These are phyloP conservation scores for Myriosclerotinia duriaeana DNA, from an alignment of 2,329 filamentous ascomycete genomes.

Conservation along the genomic window DNA sequence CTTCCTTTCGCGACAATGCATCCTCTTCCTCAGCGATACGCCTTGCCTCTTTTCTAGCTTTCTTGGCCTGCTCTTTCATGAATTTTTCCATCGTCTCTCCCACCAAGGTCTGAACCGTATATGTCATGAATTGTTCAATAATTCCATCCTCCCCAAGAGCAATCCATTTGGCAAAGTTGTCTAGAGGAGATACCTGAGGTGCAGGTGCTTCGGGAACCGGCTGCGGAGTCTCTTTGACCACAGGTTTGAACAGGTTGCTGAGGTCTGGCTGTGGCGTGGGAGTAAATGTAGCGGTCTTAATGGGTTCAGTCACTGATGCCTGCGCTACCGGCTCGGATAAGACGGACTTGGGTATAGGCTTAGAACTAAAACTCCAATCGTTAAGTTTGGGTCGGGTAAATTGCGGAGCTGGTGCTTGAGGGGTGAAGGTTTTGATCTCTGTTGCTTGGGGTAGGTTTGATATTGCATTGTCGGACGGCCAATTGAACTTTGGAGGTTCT, in stretches of 20 bases:
- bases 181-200: constrained; percentile 11
- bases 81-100: constrained; percentile 28
- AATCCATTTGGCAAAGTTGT: constrained; percentile 35
- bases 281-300: not conserved
- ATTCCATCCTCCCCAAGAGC: constrained; percentile 37
- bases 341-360: constrained; percentile 5
- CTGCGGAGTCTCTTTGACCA: not conserved
- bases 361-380: constrained; percentile 11
- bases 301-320: not conserved
- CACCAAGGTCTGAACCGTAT: constrained; percentile 33
- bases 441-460: not conserved
- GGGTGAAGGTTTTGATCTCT: not conserved
- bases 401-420: not conserved
- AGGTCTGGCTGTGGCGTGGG: not conserved
- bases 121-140: constrained; percentile 39
- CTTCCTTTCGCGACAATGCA: constrained; percentile 30
- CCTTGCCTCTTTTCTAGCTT: constrained; percentile 24
- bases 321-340: not conserved
- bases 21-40: constrained; percentile 30
- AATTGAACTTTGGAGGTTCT: constrained; percentile 9
- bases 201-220: not conserved
- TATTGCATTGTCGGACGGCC: constrained; percentile 8
- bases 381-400: constrained; percentile 6
- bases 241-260: not conserved
- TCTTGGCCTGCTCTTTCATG: constrained; percentile 26